Evolutionary conservation across 73 alveolate species (phyloP).

Genomic region (Blepharisma japonicum): DNA sequence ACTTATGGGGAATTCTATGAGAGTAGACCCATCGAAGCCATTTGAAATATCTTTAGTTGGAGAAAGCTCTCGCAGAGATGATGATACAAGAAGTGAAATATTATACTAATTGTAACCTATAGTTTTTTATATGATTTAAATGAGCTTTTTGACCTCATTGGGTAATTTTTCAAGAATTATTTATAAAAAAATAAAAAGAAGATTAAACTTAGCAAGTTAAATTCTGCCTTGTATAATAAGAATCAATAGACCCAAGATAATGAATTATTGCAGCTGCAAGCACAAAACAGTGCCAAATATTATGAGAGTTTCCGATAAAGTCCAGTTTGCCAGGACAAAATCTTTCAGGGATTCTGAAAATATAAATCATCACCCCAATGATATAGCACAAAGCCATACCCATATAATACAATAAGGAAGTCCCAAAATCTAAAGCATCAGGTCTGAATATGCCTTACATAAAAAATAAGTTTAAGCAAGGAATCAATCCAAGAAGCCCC

Average conservation of each 20-base stretch:
- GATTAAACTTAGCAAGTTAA: conserved; percentile 35
- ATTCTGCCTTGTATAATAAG: background rate
- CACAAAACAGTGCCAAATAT: conserved; percentile 23
- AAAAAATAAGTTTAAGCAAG: background rate
- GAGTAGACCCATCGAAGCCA: no score
- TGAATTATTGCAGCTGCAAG: conserved; percentile 16
- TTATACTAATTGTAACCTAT: no score
- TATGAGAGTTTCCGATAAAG: conserved; percentile 44
- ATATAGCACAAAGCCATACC: conserved; percentile 57
- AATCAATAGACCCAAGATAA: conserved; percentile 4
- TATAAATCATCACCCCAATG: conserved; percentile 55
- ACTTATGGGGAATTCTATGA: no score
- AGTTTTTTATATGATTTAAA: no score
- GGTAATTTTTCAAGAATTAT: no score
- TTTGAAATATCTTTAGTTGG: no score
- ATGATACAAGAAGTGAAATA: no score
- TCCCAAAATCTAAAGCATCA: background rate
- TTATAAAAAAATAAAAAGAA: no score
- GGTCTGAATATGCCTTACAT: background rate
- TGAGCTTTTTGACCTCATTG: no score
- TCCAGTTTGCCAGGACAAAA: conserved; percentile 71
- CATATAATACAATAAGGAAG: conserved; percentile 16
- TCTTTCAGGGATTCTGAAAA: conserved; percentile 73
- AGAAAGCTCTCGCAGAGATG: no score
- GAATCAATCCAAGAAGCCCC: background rate